Evolutionary conservation across 2,329 filamentous ascomycete genomes (phyloP), one percentile per base, ranked within the genome.

Genomic region (Scorias spongiosa): DNA sequence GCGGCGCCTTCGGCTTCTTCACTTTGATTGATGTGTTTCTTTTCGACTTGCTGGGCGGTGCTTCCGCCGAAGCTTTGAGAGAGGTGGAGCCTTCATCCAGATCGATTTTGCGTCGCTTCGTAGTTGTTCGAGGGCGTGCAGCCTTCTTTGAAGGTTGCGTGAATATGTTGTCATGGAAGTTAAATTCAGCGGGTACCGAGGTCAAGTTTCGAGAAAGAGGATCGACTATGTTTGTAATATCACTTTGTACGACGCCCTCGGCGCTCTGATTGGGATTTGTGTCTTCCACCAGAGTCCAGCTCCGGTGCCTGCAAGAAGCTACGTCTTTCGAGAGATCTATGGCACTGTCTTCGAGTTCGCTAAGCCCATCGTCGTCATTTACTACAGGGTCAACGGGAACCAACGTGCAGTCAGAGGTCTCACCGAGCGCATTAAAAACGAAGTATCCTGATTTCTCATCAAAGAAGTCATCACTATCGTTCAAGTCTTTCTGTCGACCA

Each of bases 1-100:
- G 78, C 2, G 71, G 64, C 5, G 68, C 66, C 50, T 76, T 81
- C 17, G 63, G 57, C 55, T 74, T 76, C 1, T 51, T 52, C 18
- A 39, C 32, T 38, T 39, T 41, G 12, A 5, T 20, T 18, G 11
- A 52, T 54, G 10, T 43, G 44, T 34, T 45, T 28, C 46, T 41
- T 34, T 41, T 40, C 46, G 50, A 40, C 54, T 59, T 64, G 26
- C 67, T 54, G 44, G 57, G 54, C 47, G 60, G 49, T 43, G 53
- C 51, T 42, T 42, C 42, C 42, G 43, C 26, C 45, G 48, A 39
- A 43, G 32, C 36, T 48, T 47, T 37, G 37, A 12, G 39, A 20
- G 30, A 37, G 5, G 30, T 36, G 9, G 38, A 10, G 10, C 15
- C 15, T 3, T 50, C 42, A 10, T 42, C 43, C 2, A 49, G 42